Evolutionary conservation across 306 rosid species (phyloP).

Genomic region (Castanea mollissima): DNA sequence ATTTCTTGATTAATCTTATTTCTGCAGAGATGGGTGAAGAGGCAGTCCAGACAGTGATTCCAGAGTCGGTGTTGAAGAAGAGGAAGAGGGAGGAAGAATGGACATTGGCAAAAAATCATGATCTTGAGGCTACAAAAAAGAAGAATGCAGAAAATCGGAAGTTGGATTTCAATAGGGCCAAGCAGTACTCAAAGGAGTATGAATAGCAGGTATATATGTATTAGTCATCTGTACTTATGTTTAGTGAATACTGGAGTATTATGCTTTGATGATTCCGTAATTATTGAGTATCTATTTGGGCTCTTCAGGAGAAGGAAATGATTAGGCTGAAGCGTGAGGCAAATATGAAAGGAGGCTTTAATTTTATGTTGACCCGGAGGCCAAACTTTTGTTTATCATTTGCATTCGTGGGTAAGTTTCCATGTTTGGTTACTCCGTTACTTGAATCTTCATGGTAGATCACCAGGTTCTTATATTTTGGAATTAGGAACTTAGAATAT

Average conservation of each 20-base stretch:
- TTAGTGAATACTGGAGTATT: neutral
- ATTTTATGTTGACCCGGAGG: slow-evolving; percentile 89
- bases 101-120: no score
- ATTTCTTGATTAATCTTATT: neutral
- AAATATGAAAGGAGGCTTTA: slow-evolving; percentile 64
- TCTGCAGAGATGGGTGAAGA: slow-evolving; percentile 59
- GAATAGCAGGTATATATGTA: slow-evolving; percentile 45
- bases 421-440: neutral
- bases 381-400: slow-evolving; percentile 74
- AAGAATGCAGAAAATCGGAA: slow-evolving; percentile 62
- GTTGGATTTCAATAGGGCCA: slow-evolving; percentile 64
- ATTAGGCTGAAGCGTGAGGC: no score
- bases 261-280: no score
- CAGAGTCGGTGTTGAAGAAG: slow-evolving; percentile 83
- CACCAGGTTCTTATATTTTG: neutral
- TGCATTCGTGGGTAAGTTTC: slow-evolving; percentile 79
- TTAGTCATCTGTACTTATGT: neutral
- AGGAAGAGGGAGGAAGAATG: slow-evolving; percentile 62
- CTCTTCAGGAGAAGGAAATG: no score
- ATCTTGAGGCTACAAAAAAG: slow-evolving; percentile 37
- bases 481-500: slow-evolving; percentile 46
- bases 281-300: neutral
- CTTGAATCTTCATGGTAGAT: neutral
- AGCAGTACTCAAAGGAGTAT: slow-evolving; percentile 61
- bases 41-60: slow-evolving; percentile 50